Evolutionary conservation across 2,329 filamentous ascomycete species (phyloP).

Genomic region (Pseudogymnoascus sp.): DNA sequence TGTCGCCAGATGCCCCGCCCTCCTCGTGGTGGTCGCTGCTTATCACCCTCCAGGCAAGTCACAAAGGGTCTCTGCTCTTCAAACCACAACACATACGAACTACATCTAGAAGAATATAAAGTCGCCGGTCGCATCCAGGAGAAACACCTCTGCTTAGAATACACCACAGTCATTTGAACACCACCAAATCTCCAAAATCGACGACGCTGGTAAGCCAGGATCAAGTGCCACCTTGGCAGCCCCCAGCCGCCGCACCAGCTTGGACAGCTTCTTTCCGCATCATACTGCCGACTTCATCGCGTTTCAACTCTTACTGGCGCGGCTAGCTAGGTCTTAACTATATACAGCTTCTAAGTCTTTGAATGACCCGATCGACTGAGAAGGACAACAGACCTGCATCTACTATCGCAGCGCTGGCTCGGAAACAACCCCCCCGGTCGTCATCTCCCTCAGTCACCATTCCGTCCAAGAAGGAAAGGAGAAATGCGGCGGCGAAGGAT

Average conservation of each 20-base stretch:
- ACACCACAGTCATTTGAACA: not conserved
- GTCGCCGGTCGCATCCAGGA: conserved; percentile 1
- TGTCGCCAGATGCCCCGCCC: conserved; percentile 7
- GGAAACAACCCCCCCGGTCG: conserved; percentile 22
- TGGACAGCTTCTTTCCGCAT: not conserved
- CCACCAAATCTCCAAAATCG: not conserved
- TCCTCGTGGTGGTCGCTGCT: not conserved
- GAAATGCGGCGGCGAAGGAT: conserved; percentile 30
- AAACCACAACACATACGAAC: conserved; percentile 3
- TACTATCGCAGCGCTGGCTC: conserved; percentile 18
- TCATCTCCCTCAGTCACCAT: conserved; percentile 22
- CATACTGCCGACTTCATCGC: not conserved
- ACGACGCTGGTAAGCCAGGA: conserved; percentile 5
- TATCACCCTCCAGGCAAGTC: not conserved
- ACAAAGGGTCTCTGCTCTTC: not conserved
- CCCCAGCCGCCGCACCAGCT: conserved; percentile 4
- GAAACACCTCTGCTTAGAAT: not conserved
- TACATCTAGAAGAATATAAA: not conserved
- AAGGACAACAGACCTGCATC: conserved; percentile 24
- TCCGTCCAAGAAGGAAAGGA: conserved; percentile 26
- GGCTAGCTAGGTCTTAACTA: not conserved
- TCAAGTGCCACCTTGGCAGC: conserved; percentile 9
- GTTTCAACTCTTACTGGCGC: not conserved
- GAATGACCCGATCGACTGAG: conserved; percentile 31
- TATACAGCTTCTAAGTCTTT: conserved; percentile 18